phyloP scores from a whole-genome alignment of 1,284 basidiomycete species.

The Ustilago vetiveriae region DNA sequence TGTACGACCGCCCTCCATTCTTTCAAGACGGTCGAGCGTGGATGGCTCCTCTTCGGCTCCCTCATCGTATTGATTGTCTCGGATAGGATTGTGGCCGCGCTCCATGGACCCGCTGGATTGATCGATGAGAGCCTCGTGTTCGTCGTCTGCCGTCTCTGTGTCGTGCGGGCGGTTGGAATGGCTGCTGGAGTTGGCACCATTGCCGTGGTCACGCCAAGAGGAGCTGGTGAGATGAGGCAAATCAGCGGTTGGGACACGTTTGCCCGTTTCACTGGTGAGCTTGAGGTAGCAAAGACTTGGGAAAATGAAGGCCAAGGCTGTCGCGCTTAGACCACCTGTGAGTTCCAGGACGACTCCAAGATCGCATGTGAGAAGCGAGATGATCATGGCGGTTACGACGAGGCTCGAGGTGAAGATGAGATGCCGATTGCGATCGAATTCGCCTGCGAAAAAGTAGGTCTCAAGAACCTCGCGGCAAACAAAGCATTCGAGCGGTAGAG shows the following conservation, averaged over 20 bases:
- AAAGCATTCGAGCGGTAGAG: conserved; percentile 88
- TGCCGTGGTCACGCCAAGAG: conserved; percentile 19
- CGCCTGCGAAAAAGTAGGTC: conserved; percentile 58
- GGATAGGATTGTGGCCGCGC: conserved; percentile 19
- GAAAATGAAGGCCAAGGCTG: conserved; percentile 88
- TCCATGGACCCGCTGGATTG: conserved; percentile 28
- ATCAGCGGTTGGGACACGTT: conserved; percentile 38
- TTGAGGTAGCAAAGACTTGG: conserved; percentile 66
- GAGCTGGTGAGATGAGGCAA: conserved; percentile 27
- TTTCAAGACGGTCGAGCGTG: conserved; percentile 23
- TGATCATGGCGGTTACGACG: conserved; percentile 82
- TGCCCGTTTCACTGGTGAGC: conserved; percentile 54
- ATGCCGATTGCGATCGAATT: conserved; percentile 73
- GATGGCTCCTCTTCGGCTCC: conserved; percentile 37
- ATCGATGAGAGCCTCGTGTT: conserved; percentile 23
- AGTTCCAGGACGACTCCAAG: conserved; percentile 97
- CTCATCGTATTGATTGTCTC: conserved; percentile 31
- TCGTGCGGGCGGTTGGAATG: background rate
- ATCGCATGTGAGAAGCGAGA: conserved; percentile 92
- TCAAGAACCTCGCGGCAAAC: conserved; percentile 82
- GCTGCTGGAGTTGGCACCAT: background rate
- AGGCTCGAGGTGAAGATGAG: conserved; percentile 88
- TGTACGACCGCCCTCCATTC: conserved; percentile 35
- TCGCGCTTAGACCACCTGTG: conserved; percentile 92
- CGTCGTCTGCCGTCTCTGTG: conserved; percentile 10